Base-by-base conservation (phyloP, 345 rosid species). In the Corchorus capsularis region DNA sequence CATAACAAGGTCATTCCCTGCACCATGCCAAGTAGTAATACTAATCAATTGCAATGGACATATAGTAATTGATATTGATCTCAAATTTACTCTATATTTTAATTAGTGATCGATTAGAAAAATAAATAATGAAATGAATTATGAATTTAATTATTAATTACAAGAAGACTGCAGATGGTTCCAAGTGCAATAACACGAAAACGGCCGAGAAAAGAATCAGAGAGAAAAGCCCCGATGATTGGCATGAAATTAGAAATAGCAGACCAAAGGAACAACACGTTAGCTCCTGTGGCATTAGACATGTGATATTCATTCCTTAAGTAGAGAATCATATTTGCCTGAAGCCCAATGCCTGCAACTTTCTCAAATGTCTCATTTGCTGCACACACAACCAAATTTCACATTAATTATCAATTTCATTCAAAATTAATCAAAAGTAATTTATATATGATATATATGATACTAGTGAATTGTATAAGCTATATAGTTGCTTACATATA, bases 311-410 rank as follows among this genome's bases (percentile, higher is more conserved):
- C 66, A 15, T 12, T 47, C 11, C 27, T 79, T 62, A 85, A 75
- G 79, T 89, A 84, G 2, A 84, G 22, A 20, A 83, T 81, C 90
- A 89, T 85, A 77, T 84, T 89, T 41, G 88, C 83, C 0, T 61
- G 83, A 57, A 87, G 86, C 49, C 92, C 92, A 7, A 70, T 22
- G 0, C 78, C 73, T 15, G 87, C 90, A 43, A 85, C 87, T 81
- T 82, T 89, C 79, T 87, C 90, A 72, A 85, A 85, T 35, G 85
- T 27, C 79, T 89, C 90, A 63, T 87, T 89, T 69, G 88, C 90
- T 89, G 87, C 85, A 78, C 43, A 12, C 16, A 49, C 5, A 17
- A 34, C 34, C 17, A 37, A 61, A 15, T 27, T 27, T 27, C 27
- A 27, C 27, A 27, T 27, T 27, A 27, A 27, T 27, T 27, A 27